A percentile compares a stretch with the other conserved stretches of the same genome.
These are phyloP conservation scores for Neurospora sp. DNA, from an alignment of 495 filamentous ascomycete species.

Conservation along the genomic window DNA sequence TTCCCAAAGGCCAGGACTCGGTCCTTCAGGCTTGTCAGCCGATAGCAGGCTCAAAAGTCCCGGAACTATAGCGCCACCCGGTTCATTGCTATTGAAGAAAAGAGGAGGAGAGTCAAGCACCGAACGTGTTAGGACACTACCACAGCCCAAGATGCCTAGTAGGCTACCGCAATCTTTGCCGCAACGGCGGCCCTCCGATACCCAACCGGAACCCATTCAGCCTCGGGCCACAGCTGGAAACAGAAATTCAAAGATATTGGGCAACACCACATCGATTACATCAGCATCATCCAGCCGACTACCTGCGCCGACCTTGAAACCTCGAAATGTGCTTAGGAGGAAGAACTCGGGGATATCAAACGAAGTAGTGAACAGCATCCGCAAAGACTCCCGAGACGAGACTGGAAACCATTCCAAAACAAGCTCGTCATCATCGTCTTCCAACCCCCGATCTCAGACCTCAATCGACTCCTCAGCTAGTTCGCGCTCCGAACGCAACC, in stretches of 20 bases:
- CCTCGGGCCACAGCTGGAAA: conserved; percentile 16
- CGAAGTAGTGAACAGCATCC: conserved; percentile 18
- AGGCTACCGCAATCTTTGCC: conserved; percentile 26
- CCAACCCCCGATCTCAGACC: conserved; percentile 23
- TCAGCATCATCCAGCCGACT: conserved; percentile 10
- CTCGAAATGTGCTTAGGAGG: conserved; percentile 33
- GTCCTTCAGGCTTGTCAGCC: conserved; percentile 12
- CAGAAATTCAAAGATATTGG: conserved; percentile 8
- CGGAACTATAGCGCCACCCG: conserved; percentile 4
- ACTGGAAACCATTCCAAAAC: conserved; percentile 14
- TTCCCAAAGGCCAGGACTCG: conserved; percentile 16
- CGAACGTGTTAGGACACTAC: conserved; percentile 16
- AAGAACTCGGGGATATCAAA: conserved; percentile 37
- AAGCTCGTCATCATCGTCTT: conserved; percentile 26
- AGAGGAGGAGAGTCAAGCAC: conserved; percentile 14
- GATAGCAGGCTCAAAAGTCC: conserved; percentile 6
- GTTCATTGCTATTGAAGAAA: conserved; percentile 6
- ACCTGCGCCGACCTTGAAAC: conserved; percentile 13
- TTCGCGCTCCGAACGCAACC: conserved; percentile 25
- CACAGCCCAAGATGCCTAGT: conserved; percentile 24
- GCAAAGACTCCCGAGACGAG: conserved; percentile 21
- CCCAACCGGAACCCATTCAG: conserved; percentile 18
- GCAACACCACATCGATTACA: conserved; percentile 1
- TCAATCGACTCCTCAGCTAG: conserved; percentile 17
- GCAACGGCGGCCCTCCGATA: conserved; percentile 15